Evolutionary conservation across 2,329 filamentous ascomycete genomes (phyloP).

Genomic region (Tolypocladium tropicale): DNA sequence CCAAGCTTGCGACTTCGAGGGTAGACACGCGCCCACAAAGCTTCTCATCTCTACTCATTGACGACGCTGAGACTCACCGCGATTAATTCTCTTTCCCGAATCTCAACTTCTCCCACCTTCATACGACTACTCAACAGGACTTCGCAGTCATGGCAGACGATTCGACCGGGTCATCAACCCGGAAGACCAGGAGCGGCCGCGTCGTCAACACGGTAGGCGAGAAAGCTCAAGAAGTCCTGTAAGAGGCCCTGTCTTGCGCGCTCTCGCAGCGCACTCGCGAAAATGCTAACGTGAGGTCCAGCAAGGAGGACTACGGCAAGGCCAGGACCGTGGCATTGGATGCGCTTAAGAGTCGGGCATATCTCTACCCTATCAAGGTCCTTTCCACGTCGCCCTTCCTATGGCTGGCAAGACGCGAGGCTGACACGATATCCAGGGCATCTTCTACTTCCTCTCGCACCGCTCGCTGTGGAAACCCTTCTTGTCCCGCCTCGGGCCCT

Average conservation of each 20-base stretch:
- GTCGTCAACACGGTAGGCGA: slow-evolving; percentile 28
- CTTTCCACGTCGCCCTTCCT: not conserved
- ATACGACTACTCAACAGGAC: not conserved
- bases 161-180: slow-evolving; percentile 9
- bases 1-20: not conserved
- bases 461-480: slow-evolving; percentile 49
- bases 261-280: not conserved
- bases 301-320: slow-evolving; percentile 61
- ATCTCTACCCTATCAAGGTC: slow-evolving; percentile 70
- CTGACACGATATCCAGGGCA: slow-evolving; percentile 30
- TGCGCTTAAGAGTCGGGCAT: slow-evolving; percentile 66
- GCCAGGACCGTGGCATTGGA: slow-evolving; percentile 54
- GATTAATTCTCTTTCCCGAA: too few relatives aligned
- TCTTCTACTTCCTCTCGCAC: slow-evolving; percentile 48
- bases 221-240: slow-evolving; percentile 42
- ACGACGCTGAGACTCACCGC: not conserved
- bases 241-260: slow-evolving; percentile 2
- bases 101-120: not conserved
- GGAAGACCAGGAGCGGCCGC: slow-evolving; percentile 15
- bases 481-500: slow-evolving; percentile 43
- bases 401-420: too few relatives aligned
- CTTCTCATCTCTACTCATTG: not conserved
- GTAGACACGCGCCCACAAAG: not conserved
- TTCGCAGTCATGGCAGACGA: not conserved
- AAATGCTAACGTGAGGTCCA: slow-evolving; percentile 14